Conservation (phyloP, 1,139 yeast species). For the Hemisphaericaspora xylanilytica region DNA sequence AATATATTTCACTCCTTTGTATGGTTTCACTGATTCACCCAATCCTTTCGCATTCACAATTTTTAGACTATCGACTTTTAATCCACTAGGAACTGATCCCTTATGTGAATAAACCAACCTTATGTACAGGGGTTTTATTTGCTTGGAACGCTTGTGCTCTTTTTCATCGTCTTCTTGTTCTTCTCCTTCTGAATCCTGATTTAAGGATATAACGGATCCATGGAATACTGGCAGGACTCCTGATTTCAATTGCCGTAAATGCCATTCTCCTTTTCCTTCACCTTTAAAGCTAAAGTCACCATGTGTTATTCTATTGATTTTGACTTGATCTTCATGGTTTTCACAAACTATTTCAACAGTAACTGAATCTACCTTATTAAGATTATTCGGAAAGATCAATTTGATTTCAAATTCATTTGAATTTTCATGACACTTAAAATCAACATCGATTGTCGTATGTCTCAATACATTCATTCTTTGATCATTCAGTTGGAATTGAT, state of each 20-base stretch:
- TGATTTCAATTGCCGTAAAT: slow-evolving; percentile 54
- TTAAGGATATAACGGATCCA: slow-evolving; percentile 40
- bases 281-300: slow-evolving; percentile 66
- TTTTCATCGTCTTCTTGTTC: slow-evolving; percentile 14
- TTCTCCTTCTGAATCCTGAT: slow-evolving; percentile 11
- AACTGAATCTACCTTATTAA: slow-evolving; percentile 58
- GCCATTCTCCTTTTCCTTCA: slow-evolving; percentile 68
- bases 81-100: slow-evolving; percentile 77
- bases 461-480: slow-evolving; percentile 42
- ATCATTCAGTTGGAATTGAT: slow-evolving; percentile 9
- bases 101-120: slow-evolving; percentile 56
- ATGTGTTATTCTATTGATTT: slow-evolving; percentile 59
- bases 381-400: slow-evolving; percentile 53
- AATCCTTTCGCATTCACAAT: slow-evolving; percentile 58
- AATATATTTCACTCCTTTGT: slow-evolving; percentile 86
- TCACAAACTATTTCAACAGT: slow-evolving; percentile 47
- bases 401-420: slow-evolving; percentile 76
- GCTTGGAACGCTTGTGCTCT: background rate
- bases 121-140: slow-evolving; percentile 49
- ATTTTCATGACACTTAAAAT: slow-evolving; percentile 57
- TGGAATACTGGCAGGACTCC: slow-evolving; percentile 72
- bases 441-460: slow-evolving; percentile 56
- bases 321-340: slow-evolving; percentile 19
- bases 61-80: slow-evolving; percentile 64
- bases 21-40: slow-evolving; percentile 68